Evolutionary conservation across 2,329 filamentous ascomycete genomes (phyloP).

Genomic region (Knufia petricola): DNA sequence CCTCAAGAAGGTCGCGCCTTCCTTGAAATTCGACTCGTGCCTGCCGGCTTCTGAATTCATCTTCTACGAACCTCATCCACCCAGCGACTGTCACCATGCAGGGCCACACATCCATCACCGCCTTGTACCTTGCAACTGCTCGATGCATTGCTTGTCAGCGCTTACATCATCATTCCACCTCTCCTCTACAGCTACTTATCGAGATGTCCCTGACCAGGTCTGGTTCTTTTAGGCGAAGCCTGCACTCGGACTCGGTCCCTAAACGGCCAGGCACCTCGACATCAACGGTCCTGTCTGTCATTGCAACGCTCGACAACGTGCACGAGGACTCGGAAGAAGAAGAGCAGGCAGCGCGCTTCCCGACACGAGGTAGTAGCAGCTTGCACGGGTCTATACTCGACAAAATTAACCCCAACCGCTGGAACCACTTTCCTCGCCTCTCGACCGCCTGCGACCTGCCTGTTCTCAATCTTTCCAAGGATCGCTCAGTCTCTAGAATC

Average conservation of each 20-base stretch:
- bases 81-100: no score
- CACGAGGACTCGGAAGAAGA: background rate
- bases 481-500: background rate
- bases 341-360: background rate
- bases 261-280: background rate
- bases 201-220: background rate
- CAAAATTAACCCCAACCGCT: slow-evolving; percentile 14
- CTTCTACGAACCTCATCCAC: no score
- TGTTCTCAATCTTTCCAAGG: background rate
- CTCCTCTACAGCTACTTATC: background rate
- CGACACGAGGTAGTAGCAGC: background rate
- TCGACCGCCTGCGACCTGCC: slow-evolving; percentile 12
- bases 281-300: background rate
- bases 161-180: background rate
- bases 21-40: no score
- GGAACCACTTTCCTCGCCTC: slow-evolving; percentile 15
- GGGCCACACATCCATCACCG: background rate
- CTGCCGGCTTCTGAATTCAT: no score
- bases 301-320: background rate
- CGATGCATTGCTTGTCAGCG: background rate
- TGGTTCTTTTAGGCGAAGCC: background rate
- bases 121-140: background rate
- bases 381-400: slow-evolving; percentile 14
- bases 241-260: background rate
- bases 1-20: no score